A percentile compares a stretch with the other conserved stretches of the same genome.
Evolutionary conservation across 2,329 filamentous ascomycete species (phyloP).

Genomic region (Pestalotiopsis sp.): DNA sequence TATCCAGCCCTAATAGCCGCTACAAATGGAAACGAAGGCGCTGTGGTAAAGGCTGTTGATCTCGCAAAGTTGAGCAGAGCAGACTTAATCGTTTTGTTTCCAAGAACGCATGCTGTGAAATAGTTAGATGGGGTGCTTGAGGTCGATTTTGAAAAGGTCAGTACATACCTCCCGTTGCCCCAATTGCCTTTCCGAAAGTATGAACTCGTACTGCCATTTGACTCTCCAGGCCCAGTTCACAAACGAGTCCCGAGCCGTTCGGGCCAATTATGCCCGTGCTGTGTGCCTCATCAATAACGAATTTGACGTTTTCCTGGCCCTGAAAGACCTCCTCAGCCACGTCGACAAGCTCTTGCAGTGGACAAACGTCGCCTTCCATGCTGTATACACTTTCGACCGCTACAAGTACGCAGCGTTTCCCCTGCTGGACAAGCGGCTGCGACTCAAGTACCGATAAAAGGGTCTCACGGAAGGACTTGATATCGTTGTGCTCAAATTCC

Average conservation of each 20-base stretch:
- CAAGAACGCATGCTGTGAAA: conserved; percentile 23
- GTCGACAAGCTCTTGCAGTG: conserved; percentile 38
- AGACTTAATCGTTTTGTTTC: conserved; percentile 16
- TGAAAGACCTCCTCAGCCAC: conserved; percentile 35
- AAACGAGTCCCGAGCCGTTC: conserved; percentile 50
- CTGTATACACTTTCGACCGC: conserved; percentile 46
- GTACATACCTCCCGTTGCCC: conserved; percentile 31
- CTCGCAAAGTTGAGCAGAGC: conserved; percentile 27
- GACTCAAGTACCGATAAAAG: conserved; percentile 31
- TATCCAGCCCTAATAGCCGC: conserved; percentile 39
- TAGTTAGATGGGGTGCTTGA: conserved; percentile 9
- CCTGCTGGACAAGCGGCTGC: conserved; percentile 31
- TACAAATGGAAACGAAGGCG: conserved; percentile 41
- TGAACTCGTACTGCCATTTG: conserved; percentile 52
- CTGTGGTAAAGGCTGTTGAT: conserved; percentile 43
- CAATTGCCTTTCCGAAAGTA: conserved; percentile 56
- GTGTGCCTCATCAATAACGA: conserved; percentile 61
- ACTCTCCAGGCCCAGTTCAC: conserved; percentile 49
- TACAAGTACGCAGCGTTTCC: conserved; percentile 37
- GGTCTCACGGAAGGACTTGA: conserved; percentile 39
- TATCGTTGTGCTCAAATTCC: conserved; percentile 46
- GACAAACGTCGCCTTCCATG: conserved; percentile 49
- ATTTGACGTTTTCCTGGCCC: conserved; percentile 41
- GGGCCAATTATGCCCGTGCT: conserved; percentile 52
- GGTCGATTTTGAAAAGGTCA: background rate